Base-by-base conservation (phyloP, 2,329 filamentous ascomycete genomes). In the Tolypocladium capitatum region DNA sequence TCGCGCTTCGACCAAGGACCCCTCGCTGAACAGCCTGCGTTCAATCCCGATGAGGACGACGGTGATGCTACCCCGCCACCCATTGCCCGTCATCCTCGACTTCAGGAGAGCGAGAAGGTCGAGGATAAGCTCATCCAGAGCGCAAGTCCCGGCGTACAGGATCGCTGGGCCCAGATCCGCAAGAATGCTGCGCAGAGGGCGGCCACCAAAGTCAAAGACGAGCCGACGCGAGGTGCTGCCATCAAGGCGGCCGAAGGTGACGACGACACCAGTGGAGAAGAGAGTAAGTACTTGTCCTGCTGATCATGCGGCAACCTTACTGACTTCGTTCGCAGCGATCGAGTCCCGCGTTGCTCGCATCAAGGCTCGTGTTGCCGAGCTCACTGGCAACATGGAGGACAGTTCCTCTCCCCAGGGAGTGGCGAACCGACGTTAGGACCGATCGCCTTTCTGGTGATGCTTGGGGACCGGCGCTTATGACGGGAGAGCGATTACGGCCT, bases 301-400 rank as follows among this genome's bases (percentile, higher is more conserved):
- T 35, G 9, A n/a, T 6, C 5, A 5, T 36, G 20, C 7, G 16
- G 5, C 7, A 24, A 30, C 16, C 5, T 33, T 44, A 30, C 62
- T 65, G 42, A 66, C 51, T 2, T 45, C 40, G 38, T 13, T 24
- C 47, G n/a, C 56, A 94, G 88, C 90, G 33, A 97, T 97, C 59
- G 92, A 98, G 67, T 90, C 89, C 44, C 86, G 92, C 55, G 92
- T 97, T 50, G 92, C 92, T 44, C 86, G 92, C 53, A 98, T 98
- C 76, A 97, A 96, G 70, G 92, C 92, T 51, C 84, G 92, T 52
- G 92, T 98, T 49, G 92, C 92, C 46, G 89, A 96, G 65, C 70
- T 98, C 57, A 98, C 92, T 2, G 84, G 84, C 57, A 86, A 86
- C 65, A 86, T 86, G 77, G 85, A 91, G 59, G 72, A 68, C 40